These are phyloP conservation scores for Kazachstania psychrophila DNA, from an alignment of 805 yeast species.

Conservation along the genomic window DNA sequence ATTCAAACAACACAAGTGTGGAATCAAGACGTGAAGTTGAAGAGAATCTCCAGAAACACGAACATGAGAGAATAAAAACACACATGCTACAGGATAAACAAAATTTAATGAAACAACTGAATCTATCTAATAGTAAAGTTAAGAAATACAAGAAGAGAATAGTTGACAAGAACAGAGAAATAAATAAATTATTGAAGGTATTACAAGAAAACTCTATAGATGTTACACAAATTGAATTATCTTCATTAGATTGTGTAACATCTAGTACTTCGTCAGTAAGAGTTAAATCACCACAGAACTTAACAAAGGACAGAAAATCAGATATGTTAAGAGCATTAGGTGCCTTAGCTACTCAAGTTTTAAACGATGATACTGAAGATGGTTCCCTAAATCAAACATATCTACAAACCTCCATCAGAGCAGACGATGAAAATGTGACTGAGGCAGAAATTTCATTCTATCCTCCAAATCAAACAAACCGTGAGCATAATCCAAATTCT, in stretches of 20 bases:
- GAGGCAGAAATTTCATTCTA: conserved; percentile 12
- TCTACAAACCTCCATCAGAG: conserved; percentile 5
- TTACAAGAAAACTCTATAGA: conserved; percentile 19
- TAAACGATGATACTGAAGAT: conserved; percentile 28
- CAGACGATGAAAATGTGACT: conserved; percentile 10
- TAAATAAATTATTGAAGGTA: conserved; percentile 32
- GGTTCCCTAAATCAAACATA: conserved; percentile 9
- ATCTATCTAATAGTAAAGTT: conserved; percentile 35
- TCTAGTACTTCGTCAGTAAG: conserved; percentile 8
- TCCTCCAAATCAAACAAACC: not conserved
- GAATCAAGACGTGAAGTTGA: conserved; percentile 25
- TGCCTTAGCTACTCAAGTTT: conserved; percentile 44
- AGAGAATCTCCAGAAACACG: conserved; percentile 27
- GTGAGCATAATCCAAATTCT: conserved; percentile 1
- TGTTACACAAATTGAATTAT: conserved; percentile 6
- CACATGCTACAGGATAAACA: conserved; percentile 28
- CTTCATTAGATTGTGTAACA: conserved; percentile 5
- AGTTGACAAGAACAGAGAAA: conserved; percentile 37
- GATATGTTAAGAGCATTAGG: conserved; percentile 43
- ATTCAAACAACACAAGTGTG: conserved; percentile 19
- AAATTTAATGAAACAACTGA: conserved; percentile 32
- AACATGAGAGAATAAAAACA: conserved; percentile 27
- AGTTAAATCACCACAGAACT: conserved; percentile 5
- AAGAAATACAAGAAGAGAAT: conserved; percentile 38
- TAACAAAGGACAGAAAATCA: conserved; percentile 3